Evolutionary conservation across 352 stramenopile species (phyloP).

Genomic region (Phytophthora pisi): DNA sequence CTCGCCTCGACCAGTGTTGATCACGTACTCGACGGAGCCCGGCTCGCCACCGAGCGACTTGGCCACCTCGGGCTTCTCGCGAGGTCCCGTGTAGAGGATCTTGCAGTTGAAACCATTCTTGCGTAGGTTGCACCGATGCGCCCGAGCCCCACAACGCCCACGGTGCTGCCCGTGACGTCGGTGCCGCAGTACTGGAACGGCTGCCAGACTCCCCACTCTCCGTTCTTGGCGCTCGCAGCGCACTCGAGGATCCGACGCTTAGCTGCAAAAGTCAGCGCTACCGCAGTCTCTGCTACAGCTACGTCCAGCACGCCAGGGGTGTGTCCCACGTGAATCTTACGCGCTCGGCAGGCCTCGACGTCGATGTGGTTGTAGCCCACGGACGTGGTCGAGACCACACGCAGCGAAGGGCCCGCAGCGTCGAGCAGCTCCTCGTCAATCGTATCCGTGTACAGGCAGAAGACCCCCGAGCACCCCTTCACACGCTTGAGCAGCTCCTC

Average conservation of each 20-base stretch:
- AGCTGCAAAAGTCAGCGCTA: constrained; percentile 68
- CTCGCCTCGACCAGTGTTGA: constrained; percentile 91
- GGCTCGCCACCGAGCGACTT: constrained; percentile 41
- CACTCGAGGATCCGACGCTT: constrained; percentile 66
- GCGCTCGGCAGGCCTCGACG: constrained; percentile 66
- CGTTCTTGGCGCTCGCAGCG: constrained; percentile 72
- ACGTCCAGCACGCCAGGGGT: constrained; percentile 88
- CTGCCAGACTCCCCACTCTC: constrained; percentile 80
- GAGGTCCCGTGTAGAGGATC: constrained; percentile 77
- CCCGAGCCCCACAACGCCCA: constrained; percentile 82
- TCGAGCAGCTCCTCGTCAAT: constrained; percentile 69
- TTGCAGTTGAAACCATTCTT: constrained; percentile 79
- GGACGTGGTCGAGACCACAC: constrained; percentile 82
- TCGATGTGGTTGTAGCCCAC: constrained; percentile 92
- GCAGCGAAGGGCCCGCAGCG: constrained; percentile 50
- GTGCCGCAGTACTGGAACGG: constrained; percentile 78
- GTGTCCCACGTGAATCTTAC: constrained; percentile 76
- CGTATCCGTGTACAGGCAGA: constrained; percentile 70
- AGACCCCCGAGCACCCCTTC: constrained; percentile 47
- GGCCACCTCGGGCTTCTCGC: constrained; percentile 57
- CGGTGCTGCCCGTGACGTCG: constrained; percentile 64
- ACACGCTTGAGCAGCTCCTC: constrained; percentile 55
- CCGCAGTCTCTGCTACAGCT: constrained; percentile 68
- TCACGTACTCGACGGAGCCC: constrained; percentile 64
- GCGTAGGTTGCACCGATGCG: constrained; percentile 85